Percentiles rank a stretch among this genome's conserved stretches.
phyloP scores from a whole-genome alignment of 129 eudicot genomes.

The Ambrosia artemisiifolia region DNA sequence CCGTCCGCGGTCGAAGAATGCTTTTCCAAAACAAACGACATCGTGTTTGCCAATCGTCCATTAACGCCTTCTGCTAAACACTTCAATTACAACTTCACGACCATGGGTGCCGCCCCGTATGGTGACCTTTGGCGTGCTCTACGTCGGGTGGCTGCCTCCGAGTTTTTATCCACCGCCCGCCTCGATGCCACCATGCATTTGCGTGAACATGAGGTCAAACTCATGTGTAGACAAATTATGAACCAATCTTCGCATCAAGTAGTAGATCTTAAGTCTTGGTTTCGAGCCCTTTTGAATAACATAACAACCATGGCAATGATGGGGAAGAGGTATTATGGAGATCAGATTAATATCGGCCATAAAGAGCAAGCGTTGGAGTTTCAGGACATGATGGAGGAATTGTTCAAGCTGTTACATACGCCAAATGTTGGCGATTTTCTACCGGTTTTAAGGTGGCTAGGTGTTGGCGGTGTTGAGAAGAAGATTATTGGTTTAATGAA shows the following conservation, averaged over 20 bases:
- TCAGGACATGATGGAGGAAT: constrained; percentile 12
- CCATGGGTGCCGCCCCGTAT: constrained; percentile 25
- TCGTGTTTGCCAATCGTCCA: constrained; percentile 43
- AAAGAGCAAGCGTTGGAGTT: constrained; percentile 4
- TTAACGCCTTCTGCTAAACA: not conserved
- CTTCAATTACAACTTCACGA: constrained; percentile 23
- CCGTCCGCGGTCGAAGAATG: constrained; percentile 43
- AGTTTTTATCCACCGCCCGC: constrained; percentile 22
- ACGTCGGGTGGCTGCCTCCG: constrained; percentile 8
- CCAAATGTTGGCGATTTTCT: constrained; percentile 36
- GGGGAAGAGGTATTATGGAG: constrained; percentile 37
- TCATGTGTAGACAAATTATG: not conserved
- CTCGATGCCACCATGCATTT: constrained; percentile 8
- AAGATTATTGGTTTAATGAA: constrained; percentile 18
- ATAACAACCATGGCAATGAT: constrained; percentile 32
- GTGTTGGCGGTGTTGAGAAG: constrained; percentile 26
- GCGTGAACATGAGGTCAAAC: constrained; percentile 34
- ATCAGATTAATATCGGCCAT: not conserved
- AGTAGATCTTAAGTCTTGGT: constrained; percentile 25
- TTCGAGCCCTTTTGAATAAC: constrained; percentile 24
- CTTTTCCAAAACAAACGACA: constrained; percentile 39
- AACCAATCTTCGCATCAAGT: not conserved
- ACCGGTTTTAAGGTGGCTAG: constrained; percentile 43
- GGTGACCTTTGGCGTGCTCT: not conserved
- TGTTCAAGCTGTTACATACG: constrained; percentile 19